phyloP scores from a whole-genome alignment of 306 rosid genomes.

The Lotus japonicus region DNA sequence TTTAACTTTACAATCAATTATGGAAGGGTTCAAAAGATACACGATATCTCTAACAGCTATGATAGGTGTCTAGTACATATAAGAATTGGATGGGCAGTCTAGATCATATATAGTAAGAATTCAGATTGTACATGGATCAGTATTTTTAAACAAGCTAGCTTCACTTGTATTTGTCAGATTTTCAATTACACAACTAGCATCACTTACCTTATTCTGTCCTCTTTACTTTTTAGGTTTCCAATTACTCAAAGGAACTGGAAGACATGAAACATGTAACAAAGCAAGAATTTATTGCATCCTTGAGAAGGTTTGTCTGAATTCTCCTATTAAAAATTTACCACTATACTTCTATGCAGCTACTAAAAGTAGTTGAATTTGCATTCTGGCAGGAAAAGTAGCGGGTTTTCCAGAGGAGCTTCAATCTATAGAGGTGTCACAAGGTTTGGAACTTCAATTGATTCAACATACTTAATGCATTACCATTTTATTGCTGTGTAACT shows the following conservation, averaged over 20 bases:
- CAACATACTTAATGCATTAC: not conserved
- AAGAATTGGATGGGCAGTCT: too few species aligned
- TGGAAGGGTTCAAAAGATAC: too few species aligned
- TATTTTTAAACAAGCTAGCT: too few species aligned
- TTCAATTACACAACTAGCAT: too few species aligned
- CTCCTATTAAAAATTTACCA: not conserved
- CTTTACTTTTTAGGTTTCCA: slow-evolving; percentile 48
- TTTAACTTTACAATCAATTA: too few species aligned
- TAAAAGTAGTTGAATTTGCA: not conserved
- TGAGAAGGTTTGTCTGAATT: slow-evolving; percentile 53
- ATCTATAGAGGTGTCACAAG: slow-evolving; percentile 93
- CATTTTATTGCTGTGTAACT: not conserved
- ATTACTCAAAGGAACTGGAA: slow-evolving; percentile 67
- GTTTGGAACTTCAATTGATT: slow-evolving; percentile 21
- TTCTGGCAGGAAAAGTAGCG: slow-evolving; percentile 84
- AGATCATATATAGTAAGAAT: too few species aligned
- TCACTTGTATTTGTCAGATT: too few species aligned
- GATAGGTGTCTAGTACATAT: not conserved
- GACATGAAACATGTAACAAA: slow-evolving; percentile 84
- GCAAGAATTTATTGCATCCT: slow-evolving; percentile 95
- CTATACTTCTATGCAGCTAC: not conserved
- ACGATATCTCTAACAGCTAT: not conserved
- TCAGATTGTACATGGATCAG: not conserved
- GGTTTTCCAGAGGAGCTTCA: slow-evolving; percentile 96
- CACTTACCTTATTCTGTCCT: not conserved